phyloP scores from a whole-genome alignment of 805 yeast genomes.

The Spathaspora boniae region DNA sequence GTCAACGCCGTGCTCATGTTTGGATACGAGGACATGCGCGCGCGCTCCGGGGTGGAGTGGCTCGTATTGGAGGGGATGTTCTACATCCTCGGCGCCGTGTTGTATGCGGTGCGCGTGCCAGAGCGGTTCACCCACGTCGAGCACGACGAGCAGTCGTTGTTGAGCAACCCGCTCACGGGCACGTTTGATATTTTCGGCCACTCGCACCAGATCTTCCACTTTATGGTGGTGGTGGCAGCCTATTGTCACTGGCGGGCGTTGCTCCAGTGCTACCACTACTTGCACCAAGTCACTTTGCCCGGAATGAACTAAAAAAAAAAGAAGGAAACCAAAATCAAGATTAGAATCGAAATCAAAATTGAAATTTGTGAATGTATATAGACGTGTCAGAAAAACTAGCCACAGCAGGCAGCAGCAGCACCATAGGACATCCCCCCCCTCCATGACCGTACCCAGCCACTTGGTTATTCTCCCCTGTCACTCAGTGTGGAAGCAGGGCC shows the following conservation, averaged over 20 bases:
- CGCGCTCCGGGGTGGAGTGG: constrained; percentile 58
- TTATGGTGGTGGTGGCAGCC: constrained; percentile 75
- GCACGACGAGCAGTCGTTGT: constrained; percentile 14
- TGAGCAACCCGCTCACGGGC: constrained; percentile 18
- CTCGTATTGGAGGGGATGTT: constrained; percentile 66
- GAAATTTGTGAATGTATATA: neutral
- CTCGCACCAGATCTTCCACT: constrained; percentile 82
- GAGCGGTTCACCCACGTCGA: constrained; percentile 49
- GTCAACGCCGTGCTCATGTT: constrained; percentile 45
- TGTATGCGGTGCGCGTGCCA: constrained; percentile 78
- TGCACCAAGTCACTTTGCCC: constrained; percentile 27
- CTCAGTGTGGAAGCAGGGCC: constrained; percentile 50
- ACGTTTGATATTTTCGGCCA: constrained; percentile 68
- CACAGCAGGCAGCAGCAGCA: too few relatives aligned
- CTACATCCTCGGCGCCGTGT: constrained; percentile 73
- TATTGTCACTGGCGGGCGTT: constrained; percentile 68
- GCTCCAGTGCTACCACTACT: constrained; percentile 49
- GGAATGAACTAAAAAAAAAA: neutral
- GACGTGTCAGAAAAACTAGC: neutral
- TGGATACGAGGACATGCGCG: constrained; percentile 48
- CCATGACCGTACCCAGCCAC: constrained; percentile 9
- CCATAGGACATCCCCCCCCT: neutral
- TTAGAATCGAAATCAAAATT: too few relatives aligned
- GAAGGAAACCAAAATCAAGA: neutral
- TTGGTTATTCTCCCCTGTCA: constrained; percentile 50